Evolutionary conservation across 768 basidiomycete species (phyloP), one percentile per base, ranked within the genome.

Genomic region (Amanita muscaria): DNA sequence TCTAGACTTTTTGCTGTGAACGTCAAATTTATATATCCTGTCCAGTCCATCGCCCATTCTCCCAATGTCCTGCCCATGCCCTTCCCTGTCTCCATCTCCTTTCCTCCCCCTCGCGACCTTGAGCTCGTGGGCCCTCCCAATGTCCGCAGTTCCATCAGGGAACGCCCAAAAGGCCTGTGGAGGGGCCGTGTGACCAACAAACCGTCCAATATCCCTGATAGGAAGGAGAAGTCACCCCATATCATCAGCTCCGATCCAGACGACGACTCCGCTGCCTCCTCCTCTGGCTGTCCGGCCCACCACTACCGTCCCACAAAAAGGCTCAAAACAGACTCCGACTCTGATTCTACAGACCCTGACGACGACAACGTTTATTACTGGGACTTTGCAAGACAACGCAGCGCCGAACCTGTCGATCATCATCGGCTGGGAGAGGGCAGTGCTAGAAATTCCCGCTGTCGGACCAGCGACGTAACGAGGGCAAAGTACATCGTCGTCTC

Each of bases 151-250:
- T 35, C 27, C 38, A 44, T 33, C 42, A 61, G 57, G 36, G 53
- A 58, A 29, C 59, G 63, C 37, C 70, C 69, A 50, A 64, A 58
- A 49, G 72, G 70, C 37, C 53, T 72, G 19, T 74, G 69, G 70
- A 68, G 63, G 56, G 67, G 63, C 56, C 66, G 69, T 53, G 64
- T 61, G 56, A 67, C 56, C 54, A 47, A 58, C 59, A 47, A 56
- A 40, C 59, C 32, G 55, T 50, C 55, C 51, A 41, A 35, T 21
- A 10, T 40, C 46, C 46, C 33, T 37, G 46, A 47, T 40, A 47
- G 46, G 46, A 47, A 47, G 25, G 39, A 40, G 29, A 35, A 27
- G n/a, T 21, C 34, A 21, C 32, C 34, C 35, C 46, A 43, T 9
- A 34, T 11, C 42, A 27, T 25, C n/a, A n/a, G n/a, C 36, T 41